phyloP scores from a whole-genome alignment of 139 green algal genomes.

The Chlamydomonas applanata region DNA sequence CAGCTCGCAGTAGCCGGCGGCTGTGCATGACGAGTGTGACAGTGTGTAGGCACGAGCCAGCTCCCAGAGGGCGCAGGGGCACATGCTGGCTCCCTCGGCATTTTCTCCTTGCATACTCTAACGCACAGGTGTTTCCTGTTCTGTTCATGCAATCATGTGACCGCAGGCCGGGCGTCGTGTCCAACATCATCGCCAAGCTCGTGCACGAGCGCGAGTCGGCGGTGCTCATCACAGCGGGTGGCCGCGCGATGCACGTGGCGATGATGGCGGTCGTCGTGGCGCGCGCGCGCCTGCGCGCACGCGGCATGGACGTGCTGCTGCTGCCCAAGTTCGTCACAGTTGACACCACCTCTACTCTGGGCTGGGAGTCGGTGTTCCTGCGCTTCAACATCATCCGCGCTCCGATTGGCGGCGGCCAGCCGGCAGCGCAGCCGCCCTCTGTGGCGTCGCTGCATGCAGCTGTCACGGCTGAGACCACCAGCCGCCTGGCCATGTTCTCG shows the following conservation, averaged over 20 bases:
- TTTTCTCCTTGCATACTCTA: no score
- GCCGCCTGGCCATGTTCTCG: no score
- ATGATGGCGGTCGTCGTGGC: constrained; percentile 42
- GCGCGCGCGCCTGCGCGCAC: constrained; percentile 28
- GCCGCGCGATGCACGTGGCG: constrained; percentile 46
- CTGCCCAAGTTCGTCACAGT: constrained; percentile 41
- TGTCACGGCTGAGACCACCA: no score
- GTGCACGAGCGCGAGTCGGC: constrained; percentile 32
- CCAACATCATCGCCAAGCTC: constrained; percentile 49
- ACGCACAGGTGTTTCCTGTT: no score
- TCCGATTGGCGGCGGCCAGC: neutral
- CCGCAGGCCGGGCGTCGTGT: constrained; percentile 35
- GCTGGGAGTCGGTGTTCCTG: constrained; percentile 50
- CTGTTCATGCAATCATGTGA: neutral
- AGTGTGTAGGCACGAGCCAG: no score
- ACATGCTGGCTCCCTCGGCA: no score
- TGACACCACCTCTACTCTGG: constrained; percentile 41
- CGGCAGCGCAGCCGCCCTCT: neutral
- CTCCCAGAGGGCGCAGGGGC: no score
- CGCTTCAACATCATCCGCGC: constrained; percentile 41
- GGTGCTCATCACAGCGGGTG: constrained; percentile 44
- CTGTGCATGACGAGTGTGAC: no score
- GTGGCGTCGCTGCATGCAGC: no score
- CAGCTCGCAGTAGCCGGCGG: no score
- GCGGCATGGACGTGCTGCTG: constrained; percentile 36